Conservation (phyloP, 2,329 filamentous ascomycete genomes). For the Fusarium sp. region DNA sequence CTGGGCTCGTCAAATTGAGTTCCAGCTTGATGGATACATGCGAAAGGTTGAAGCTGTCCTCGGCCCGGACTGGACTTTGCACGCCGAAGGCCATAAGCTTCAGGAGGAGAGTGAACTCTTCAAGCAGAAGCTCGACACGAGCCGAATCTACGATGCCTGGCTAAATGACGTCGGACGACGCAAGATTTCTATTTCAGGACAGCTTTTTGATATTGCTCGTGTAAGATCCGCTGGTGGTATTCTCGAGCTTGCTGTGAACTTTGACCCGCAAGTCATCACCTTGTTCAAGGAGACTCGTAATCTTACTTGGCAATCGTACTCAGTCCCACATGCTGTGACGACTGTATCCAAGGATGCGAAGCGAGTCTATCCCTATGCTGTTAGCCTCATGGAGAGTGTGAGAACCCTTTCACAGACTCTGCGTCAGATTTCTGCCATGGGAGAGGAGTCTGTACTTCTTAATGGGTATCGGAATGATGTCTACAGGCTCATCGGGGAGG, state of each 20-base stretch:
- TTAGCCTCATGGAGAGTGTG: conserved; percentile 99
- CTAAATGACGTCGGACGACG: conserved; percentile 87
- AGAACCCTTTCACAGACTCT: conserved; percentile 90
- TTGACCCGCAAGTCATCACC: conserved; percentile 95
- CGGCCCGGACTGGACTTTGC: conserved; percentile 92
- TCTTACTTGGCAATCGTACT: conserved; percentile 92
- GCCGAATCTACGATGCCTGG: conserved; percentile 96
- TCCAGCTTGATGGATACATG: conserved; percentile 96
- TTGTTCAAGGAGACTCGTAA: conserved; percentile 99
- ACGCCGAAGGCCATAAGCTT: conserved; percentile 93
- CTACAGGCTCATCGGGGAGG: conserved; percentile 83
- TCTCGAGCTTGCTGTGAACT: conserved; percentile 92
- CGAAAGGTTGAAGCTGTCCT: conserved; percentile 98
- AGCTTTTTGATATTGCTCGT: conserved; percentile 88
- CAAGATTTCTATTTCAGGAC: conserved; percentile 90
- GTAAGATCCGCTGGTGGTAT: conserved; percentile 91
- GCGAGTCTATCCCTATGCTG: conserved; percentile 95
- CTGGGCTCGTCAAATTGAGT: conserved; percentile 96
- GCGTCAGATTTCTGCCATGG: conserved; percentile 84
- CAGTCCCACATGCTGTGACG: conserved; percentile 92
- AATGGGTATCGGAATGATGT: conserved; percentile 94
- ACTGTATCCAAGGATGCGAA: conserved; percentile 99
- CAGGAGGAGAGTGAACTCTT: conserved; percentile 93
- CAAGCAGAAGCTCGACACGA: conserved; percentile 93
- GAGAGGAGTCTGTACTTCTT: conserved; percentile 85